phyloP scores from a whole-genome alignment of 2,329 filamentous ascomycete species.

The Colletotrichum sp. region DNA sequence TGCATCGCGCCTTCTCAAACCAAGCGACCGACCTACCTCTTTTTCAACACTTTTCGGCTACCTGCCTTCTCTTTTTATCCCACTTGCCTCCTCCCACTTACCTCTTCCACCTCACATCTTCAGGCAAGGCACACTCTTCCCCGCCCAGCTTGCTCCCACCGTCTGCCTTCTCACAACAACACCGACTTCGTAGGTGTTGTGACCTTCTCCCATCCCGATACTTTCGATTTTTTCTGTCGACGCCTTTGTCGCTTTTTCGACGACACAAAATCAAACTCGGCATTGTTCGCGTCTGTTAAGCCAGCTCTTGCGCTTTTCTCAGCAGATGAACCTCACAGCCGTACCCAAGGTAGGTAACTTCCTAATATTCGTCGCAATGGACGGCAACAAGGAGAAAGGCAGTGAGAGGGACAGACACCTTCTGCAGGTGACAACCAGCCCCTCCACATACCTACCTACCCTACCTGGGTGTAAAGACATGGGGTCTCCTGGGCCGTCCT shows the following conservation, averaged over 20 bases:
- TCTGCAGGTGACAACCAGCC: not conserved
- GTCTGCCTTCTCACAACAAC: not conserved
- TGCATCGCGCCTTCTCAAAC: not conserved
- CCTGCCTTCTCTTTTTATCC: not conserved
- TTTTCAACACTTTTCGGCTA: not conserved
- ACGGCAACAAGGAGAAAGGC: not conserved
- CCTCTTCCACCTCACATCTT: not conserved
- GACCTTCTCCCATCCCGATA: not conserved
- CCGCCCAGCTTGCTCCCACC: not conserved
- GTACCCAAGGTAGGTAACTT: not conserved
- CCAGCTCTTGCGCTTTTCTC: not conserved
- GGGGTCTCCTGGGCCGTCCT: not conserved
- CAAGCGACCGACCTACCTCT: not conserved
- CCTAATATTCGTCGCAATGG: not conserved
- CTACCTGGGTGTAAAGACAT: not conserved
- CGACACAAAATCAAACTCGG: not conserved
- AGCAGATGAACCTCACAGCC: not conserved
- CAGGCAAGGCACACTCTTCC: not conserved
- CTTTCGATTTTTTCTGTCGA: not conserved
- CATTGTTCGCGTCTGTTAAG: not conserved
- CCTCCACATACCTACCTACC: no score
- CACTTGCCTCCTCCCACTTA: not conserved
- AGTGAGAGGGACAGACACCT: not conserved
- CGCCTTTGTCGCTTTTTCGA: not conserved
- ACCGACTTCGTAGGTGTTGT: not conserved